Evolutionary conservation across 345 rosid species (phyloP).

Genomic region (Gossypium stocksii): DNA sequence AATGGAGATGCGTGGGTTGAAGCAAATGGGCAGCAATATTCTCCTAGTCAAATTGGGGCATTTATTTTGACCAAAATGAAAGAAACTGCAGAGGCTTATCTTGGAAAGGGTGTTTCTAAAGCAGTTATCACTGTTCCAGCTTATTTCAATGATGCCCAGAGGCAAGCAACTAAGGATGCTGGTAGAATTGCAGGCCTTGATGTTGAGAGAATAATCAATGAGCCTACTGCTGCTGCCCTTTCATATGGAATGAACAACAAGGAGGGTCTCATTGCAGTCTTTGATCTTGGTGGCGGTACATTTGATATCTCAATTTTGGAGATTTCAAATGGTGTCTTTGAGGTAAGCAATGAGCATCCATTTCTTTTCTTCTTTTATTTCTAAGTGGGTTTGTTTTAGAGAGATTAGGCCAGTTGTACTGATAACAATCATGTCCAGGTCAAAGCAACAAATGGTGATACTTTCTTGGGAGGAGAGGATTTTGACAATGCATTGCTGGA

Average conservation of each 20-base stretch:
- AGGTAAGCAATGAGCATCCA: conserved; percentile 33
- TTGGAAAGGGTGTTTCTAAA: conserved; percentile 61
- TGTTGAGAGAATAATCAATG: conserved; percentile 84
- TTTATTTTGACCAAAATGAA: conserved; percentile 71
- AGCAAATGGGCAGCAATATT: conserved; percentile 64
- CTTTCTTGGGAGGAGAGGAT: conserved; percentile 93
- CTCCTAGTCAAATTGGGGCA: conserved; percentile 87
- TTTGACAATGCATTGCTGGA: conserved; percentile 78
- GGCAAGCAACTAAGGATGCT: conserved; percentile 97
- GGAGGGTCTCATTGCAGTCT: conserved; percentile 90
- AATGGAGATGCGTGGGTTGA: conserved; percentile 83
- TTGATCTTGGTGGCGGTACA: conserved; percentile 92
- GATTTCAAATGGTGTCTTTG: conserved; percentile 90
- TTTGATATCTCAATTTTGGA: conserved; percentile 85
- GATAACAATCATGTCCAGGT: conserved; percentile 37
- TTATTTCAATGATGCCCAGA: conserved; percentile 91
- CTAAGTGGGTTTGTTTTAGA: not conserved
- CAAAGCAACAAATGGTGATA: conserved; percentile 98
- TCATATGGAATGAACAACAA: conserved; percentile 90
- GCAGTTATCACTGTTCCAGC: conserved; percentile 93
- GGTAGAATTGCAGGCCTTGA: conserved; percentile 90
- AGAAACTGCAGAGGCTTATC: conserved; percentile 84
- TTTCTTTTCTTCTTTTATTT: not conserved
- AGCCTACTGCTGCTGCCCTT: conserved; percentile 94
- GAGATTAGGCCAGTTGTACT: not conserved